Percentiles rank a stretch among this genome's conserved stretches.
These are phyloP conservation scores for Capsicum pubescens DNA, from an alignment of 257 asterid genomes.

Conservation along the genomic window DNA sequence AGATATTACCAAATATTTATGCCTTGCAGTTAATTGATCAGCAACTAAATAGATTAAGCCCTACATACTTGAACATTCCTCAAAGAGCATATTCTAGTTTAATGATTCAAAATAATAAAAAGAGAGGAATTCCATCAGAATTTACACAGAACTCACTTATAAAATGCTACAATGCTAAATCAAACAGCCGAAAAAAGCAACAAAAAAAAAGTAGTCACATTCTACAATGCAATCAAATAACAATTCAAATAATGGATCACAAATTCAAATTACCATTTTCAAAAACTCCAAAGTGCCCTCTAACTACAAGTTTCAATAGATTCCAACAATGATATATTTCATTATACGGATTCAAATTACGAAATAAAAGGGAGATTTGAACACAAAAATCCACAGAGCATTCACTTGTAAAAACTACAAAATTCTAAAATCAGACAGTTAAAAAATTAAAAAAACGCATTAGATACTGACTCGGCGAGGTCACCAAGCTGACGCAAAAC, in stretches of 20 bases:
- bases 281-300: background rate
- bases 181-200: background rate
- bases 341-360: background rate
- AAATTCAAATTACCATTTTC: slow-evolving; percentile 8
- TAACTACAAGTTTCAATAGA: background rate
- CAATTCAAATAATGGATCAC: background rate
- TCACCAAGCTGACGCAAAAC: slow-evolving; percentile 97
- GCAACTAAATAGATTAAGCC: slow-evolving; percentile 7
- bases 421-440: background rate
- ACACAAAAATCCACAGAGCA: background rate
- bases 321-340: background rate
- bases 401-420: slow-evolving; percentile 14
- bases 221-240: slow-evolving; percentile 16
- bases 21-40: slow-evolving; percentile 6
- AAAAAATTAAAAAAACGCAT: background rate
- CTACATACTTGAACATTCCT: background rate
- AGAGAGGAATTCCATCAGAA: background rate
- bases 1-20: background rate
- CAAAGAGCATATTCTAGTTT: background rate
- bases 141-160: background rate
- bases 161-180: background rate
- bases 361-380: background rate
- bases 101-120: slow-evolving; percentile 8
- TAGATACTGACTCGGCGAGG: slow-evolving; percentile 80
- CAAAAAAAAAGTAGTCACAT: background rate